Percentiles rank a stretch among this genome's conserved stretches.
These are phyloP conservation scores for Circinella umbellata DNA, from an alignment of 371 early-diverging fungal genomes.

Conservation along the genomic window DNA sequence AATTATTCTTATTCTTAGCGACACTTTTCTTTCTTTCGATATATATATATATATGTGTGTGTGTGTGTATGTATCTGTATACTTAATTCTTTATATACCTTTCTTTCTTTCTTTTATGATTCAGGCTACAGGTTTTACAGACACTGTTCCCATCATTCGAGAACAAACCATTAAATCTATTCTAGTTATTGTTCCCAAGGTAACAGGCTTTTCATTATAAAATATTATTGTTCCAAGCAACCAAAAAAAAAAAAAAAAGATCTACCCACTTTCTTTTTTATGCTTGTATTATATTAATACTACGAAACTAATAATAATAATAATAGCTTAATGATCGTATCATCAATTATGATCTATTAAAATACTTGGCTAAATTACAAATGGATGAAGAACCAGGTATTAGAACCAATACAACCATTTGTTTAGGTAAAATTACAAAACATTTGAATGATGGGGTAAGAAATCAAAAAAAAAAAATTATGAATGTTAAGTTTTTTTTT, in stretches of 20 bases:
- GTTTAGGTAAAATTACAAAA: conserved; percentile 88
- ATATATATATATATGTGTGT: too few species aligned
- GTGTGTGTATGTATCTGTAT: too few species aligned
- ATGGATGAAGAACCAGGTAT: conserved; percentile 95
- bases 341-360: conserved; percentile 86
- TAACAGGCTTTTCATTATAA: conserved; percentile 21
- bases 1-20: conserved; percentile 11
- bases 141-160: conserved; percentile 87
- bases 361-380: conserved; percentile 85
- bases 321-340: conserved; percentile 69
- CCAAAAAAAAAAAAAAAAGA: too few species aligned
- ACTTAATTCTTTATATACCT: neutral
- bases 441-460: conserved; percentile 73
- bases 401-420: conserved; percentile 93
- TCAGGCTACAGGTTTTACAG: conserved; percentile 87
- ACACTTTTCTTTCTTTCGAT: too few species aligned
- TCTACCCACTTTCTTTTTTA: neutral
- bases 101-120: conserved; percentile 6
- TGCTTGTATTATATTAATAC: neutral
- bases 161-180: conserved; percentile 91
- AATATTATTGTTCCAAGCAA: too few species aligned
- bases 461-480: conserved; percentile 16
- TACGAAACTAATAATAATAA: neutral
- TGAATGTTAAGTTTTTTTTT: neutral
- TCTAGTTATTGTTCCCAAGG: conserved; percentile 73